Evolutionary conservation across 1,139 yeast species (phyloP).

Genomic region (Kodamaea derodonti): DNA sequence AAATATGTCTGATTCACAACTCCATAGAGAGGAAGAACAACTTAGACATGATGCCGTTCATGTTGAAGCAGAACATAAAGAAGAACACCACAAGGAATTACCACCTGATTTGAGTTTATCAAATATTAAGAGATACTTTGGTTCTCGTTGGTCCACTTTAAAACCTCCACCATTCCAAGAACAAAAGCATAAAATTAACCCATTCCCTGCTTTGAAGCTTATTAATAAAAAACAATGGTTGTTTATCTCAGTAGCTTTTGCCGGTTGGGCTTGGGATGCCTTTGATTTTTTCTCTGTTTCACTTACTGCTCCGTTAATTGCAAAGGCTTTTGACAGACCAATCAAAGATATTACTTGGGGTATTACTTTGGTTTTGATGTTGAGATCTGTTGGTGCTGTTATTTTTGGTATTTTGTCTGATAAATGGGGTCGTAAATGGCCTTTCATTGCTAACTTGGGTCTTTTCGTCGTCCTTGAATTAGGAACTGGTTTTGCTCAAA

Average conservation of each 20-base stretch:
- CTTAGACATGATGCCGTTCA: no score
- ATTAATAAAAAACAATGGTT: slow-evolving; percentile 55
- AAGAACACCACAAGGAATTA: not conserved
- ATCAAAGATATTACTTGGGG: slow-evolving; percentile 72
- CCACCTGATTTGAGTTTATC: slow-evolving; percentile 5
- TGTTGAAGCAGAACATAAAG: no score
- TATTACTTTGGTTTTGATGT: slow-evolving; percentile 72
- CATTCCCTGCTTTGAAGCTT: slow-evolving; percentile 46
- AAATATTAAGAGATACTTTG: slow-evolving; percentile 7
- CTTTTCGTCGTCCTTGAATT: slow-evolving; percentile 59
- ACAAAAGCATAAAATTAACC: slow-evolving; percentile 38
- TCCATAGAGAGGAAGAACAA: no score
- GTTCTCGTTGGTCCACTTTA: slow-evolving; percentile 15
- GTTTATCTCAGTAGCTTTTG: slow-evolving; percentile 58
- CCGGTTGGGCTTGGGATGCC: slow-evolving; percentile 80
- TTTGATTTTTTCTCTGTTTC: slow-evolving; percentile 74
- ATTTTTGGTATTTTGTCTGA: slow-evolving; percentile 67
- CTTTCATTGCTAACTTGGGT: slow-evolving; percentile 51
- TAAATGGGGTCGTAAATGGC: slow-evolving; percentile 70
- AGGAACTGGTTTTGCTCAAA: slow-evolving; percentile 69
- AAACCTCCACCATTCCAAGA: slow-evolving; percentile 10
- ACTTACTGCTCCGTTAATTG: slow-evolving; percentile 54
- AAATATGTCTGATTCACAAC: no score
- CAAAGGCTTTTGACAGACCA: slow-evolving; percentile 45
- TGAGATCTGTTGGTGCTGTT: slow-evolving; percentile 75